These are phyloP conservation scores for Penicillium sp. DNA, from an alignment of 2,329 filamentous ascomycete genomes.

Conservation along the genomic window DNA sequence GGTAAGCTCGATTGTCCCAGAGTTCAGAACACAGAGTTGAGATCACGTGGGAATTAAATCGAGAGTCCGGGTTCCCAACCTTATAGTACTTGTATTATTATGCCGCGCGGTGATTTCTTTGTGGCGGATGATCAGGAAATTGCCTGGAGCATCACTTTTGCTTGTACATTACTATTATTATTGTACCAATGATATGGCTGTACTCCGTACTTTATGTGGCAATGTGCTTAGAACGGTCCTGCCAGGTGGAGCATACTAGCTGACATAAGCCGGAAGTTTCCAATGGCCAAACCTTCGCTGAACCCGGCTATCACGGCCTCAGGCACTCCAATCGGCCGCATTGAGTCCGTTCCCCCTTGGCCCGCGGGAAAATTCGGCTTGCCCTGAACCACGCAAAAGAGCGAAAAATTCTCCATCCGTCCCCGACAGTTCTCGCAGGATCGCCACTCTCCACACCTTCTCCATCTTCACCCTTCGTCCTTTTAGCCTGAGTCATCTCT, in stretches of 20 bases:
- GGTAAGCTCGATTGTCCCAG: background rate
- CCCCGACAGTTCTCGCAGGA: conserved; percentile 18
- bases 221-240: too few species aligned
- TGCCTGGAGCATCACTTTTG: too few species aligned
- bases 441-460: conserved; percentile 21
- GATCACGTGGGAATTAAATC: background rate
- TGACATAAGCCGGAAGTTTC: background rate
- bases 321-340: background rate
- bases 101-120: background rate
- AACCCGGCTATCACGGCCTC: conserved; percentile 1
- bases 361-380: conserved; percentile 7
- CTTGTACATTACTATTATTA: too few species aligned
- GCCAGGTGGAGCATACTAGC: background rate
- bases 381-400: conserved; percentile 20
- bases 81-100: background rate
- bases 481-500: conserved; percentile 18
- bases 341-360: background rate
- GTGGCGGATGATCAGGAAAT: background rate
- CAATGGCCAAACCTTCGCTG: background rate
- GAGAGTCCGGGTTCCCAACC: background rate
- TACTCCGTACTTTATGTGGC: too few species aligned
- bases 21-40: background rate
- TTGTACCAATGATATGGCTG: background rate
- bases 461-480: conserved; percentile 5
- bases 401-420: conserved; percentile 18